phyloP scores from a whole-genome alignment of 805 yeast species.

The Metschnikowia similis region DNA sequence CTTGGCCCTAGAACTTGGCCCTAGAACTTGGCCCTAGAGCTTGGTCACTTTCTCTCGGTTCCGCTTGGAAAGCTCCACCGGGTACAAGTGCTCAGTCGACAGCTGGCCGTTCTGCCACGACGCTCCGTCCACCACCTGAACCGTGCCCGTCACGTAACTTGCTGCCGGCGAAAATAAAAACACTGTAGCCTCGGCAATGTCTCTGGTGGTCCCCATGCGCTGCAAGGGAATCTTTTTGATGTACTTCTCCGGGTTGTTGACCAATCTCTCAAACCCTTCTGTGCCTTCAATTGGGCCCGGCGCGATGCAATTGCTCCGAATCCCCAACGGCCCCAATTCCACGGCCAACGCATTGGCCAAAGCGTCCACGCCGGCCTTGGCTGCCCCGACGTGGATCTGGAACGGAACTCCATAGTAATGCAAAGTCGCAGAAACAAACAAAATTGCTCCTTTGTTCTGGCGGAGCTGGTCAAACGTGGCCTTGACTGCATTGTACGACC shows the following conservation, averaged over 20 bases:
- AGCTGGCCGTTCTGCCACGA: slow-evolving; percentile 24
- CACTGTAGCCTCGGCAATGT: slow-evolving; percentile 28
- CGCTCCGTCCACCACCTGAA: slow-evolving; percentile 27
- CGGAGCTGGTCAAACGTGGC: slow-evolving; percentile 36
- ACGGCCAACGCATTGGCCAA: slow-evolving; percentile 28
- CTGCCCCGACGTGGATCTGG: slow-evolving; percentile 28
- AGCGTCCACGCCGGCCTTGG: slow-evolving; percentile 30
- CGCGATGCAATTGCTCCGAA: slow-evolving; percentile 25
- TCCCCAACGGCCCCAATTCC: slow-evolving; percentile 28
- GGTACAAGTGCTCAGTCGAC: slow-evolving; percentile 23
- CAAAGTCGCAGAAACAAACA: slow-evolving; percentile 41
- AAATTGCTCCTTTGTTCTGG: slow-evolving; percentile 32
- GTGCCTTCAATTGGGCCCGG: slow-evolving; percentile 28
- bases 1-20: not conserved
- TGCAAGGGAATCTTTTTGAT: slow-evolving; percentile 20
- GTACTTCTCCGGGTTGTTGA: slow-evolving; percentile 10
- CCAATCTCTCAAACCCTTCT: slow-evolving; percentile 24
- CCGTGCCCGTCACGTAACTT: slow-evolving; percentile 23
- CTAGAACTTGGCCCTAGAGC: slow-evolving; percentile 3
- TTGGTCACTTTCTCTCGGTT: slow-evolving; percentile 14
- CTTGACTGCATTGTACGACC: slow-evolving; percentile 40
- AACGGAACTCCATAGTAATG: slow-evolving; percentile 44
- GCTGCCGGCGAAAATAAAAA: slow-evolving; percentile 27
- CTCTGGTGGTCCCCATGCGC: slow-evolving; percentile 24
- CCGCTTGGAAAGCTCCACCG: slow-evolving; percentile 23